A percentile compares a stretch with the other conserved stretches of the same genome.
Conservation (phyloP, 2,329 filamentous ascomycete species). For the Diaporthe australafricana region DNA sequence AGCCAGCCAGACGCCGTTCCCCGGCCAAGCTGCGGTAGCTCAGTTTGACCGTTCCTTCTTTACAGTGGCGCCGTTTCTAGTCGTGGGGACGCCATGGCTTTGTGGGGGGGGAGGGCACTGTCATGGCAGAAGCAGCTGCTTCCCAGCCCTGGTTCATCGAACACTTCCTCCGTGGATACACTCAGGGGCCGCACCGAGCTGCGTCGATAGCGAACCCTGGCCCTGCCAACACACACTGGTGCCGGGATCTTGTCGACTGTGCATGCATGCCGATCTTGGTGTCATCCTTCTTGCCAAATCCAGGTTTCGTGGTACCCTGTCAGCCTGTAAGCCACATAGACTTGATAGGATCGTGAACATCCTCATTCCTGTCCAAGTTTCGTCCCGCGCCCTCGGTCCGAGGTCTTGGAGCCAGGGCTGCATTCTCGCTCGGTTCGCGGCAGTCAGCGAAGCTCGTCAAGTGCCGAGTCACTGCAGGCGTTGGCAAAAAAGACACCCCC, state of each 20-base stretch:
- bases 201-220: background rate
- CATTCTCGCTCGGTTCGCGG: background rate
- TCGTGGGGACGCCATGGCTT: background rate
- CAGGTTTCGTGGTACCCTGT: background rate
- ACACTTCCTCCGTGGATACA: background rate
- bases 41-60: background rate
- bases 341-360: background rate
- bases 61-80: background rate
- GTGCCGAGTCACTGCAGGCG: background rate
- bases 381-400: background rate
- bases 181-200: background rate
- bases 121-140: background rate
- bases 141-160: background rate
- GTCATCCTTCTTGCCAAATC: too few species aligned
- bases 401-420: background rate
- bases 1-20: background rate
- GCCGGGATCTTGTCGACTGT: background rate
- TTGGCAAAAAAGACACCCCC: background rate
- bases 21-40: background rate
- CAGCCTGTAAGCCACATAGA: background rate
- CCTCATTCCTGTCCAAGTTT: background rate
- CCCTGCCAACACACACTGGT: background rate
- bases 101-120: constrained; percentile 8
- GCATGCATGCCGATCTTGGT: background rate
- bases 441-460: background rate